Evolutionary conservation across 177 flowering plant species (phyloP), one percentile per base, ranked within the genome.

Genomic region (Telopea speciosissima): DNA sequence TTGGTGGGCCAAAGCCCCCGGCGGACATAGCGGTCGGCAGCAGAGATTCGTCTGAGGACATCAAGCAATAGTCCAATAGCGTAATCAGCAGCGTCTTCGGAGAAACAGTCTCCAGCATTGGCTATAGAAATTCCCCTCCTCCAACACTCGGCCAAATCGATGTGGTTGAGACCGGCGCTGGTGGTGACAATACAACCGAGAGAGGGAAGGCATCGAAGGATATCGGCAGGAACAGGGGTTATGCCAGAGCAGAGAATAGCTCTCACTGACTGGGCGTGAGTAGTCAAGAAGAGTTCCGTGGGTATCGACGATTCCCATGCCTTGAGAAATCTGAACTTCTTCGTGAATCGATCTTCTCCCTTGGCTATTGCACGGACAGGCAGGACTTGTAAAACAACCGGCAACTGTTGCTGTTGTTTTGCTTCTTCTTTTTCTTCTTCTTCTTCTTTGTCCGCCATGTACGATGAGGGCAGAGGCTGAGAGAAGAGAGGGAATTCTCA

Each of bases 81-180:
- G 63, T 56, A 8, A 25, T 90, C 95, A 12, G 89, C 95, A 42
- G 72, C 85, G n/a, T 88, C 90, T 0, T 72, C 83, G 8, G 95
- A 74, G 73, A 66, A 85, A 0, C 76, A 62, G 1, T 42, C 62
- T 5, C 82, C 85, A 9, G 87, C 79, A 40, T 74, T 73, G 24
- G 84, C 76, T 1, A 87, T 80, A 23, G 72, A 25, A n/a, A 86
- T 75, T 0, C 86, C 85, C 6, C 84, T 79, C 21, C 81, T 71
- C 13, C 81, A 72, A 70, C 90, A 89, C 75, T 84, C 86, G 6
- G 58, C 17, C 28, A 85, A 22, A 75, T 89, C 88, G 44, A 89
- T 78, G 65, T 80, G 84, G 70, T 86, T 70, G 66, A 85, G 58
- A 31, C 94, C 91, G 59, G 79, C 81, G 72, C 86, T 79, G 66